A percentile compares a stretch with the other conserved stretches of the same genome.
Conservation (phyloP, 257 asterid genomes). For the Solanum megistacrolobum region DNA sequence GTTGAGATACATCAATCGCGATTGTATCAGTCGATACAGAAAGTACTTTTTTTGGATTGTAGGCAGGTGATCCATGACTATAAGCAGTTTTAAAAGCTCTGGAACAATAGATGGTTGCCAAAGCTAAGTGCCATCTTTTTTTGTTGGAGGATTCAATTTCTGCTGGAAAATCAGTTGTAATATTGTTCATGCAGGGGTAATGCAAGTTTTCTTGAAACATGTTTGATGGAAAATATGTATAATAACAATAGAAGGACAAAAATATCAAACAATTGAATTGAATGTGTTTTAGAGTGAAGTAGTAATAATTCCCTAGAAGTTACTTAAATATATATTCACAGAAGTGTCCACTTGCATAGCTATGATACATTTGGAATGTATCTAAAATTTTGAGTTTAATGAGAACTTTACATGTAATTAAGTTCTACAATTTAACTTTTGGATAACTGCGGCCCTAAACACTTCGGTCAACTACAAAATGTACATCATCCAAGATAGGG, state of each 20-base stretch:
- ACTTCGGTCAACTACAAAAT: no score
- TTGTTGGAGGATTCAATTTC: no score
- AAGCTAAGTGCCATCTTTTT: constrained; percentile 20
- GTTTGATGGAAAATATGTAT: not conserved
- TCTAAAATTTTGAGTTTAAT: no score
- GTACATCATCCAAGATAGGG: no score
- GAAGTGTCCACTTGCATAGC: no score
- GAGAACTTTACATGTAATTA: no score
- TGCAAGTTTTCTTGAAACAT: not conserved
- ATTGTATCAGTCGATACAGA: not conserved
- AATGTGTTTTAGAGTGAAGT: not conserved
- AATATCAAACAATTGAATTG: not conserved
- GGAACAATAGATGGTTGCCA: constrained; percentile 14
- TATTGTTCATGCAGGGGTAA: not conserved
- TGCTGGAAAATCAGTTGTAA: not conserved
- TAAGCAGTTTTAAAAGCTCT: constrained; percentile 1
- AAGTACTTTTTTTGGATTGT: not conserved
- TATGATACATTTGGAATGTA: no score
- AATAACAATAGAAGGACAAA: not conserved
- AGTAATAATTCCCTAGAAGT: not conserved
- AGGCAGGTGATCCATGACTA: not conserved
- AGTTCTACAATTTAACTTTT: no score
- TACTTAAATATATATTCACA: no score
- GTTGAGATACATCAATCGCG: not conserved
- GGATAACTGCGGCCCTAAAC: no score